Conservation (phyloP, 108 stramenopile genomes). For the Skeletonema costatum region DNA sequence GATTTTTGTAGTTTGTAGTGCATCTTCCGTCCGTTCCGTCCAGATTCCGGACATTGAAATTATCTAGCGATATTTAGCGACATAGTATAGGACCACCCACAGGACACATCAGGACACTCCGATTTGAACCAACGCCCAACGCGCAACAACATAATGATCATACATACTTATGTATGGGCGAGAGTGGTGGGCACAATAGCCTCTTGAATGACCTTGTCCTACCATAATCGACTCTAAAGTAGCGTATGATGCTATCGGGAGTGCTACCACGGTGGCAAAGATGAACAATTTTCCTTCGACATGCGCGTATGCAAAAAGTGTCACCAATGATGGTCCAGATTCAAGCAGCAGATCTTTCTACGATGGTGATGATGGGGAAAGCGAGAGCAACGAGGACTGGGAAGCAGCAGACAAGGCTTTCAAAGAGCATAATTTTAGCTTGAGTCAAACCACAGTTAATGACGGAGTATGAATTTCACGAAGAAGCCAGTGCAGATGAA, state of each 20-base stretch:
- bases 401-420: not conserved
- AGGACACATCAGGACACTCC: too few relatives aligned
- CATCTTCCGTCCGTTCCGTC: too few relatives aligned
- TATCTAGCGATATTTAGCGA: too few relatives aligned
- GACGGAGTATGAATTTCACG: not conserved
- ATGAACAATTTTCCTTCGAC: not conserved
- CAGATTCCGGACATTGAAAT: too few relatives aligned
- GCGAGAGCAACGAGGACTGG: not conserved
- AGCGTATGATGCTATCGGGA: not conserved
- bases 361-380: not conserved
- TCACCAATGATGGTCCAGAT: not conserved
- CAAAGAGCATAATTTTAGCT: not conserved
- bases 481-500: not conserved
- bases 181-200: too few relatives aligned
- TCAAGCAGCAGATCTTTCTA: not conserved
- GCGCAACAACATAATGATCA: too few relatives aligned
- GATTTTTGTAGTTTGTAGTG: too few relatives aligned
- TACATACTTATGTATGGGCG: too few relatives aligned
- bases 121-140: too few relatives aligned
- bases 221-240: too few relatives aligned
- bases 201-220: too few relatives aligned
- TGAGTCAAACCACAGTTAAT: not conserved
- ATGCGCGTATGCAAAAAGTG: not conserved
- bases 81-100: too few relatives aligned
- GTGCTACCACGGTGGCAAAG: not conserved